These are phyloP conservation scores for Thinopyrum elongatum DNA, from an alignment of 176 grass and related monocot species.

Conservation along the genomic window DNA sequence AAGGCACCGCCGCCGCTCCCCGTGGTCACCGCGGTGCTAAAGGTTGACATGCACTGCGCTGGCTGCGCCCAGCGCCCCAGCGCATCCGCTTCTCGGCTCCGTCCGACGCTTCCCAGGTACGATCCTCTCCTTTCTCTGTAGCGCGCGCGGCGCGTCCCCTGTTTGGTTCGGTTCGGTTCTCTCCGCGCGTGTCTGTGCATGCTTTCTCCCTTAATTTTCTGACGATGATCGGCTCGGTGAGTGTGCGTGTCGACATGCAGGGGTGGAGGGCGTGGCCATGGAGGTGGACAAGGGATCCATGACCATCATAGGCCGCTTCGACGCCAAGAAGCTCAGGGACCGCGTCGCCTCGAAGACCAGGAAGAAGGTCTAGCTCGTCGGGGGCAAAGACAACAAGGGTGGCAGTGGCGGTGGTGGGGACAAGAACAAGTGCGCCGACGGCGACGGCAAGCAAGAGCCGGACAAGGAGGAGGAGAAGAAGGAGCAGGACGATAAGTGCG, in stretches of 20 bases:
- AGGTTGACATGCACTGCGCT: constrained; percentile 60
- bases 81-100: constrained; percentile 42
- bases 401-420: neutral
- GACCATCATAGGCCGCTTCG: neutral
- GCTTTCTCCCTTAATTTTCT: too few species aligned
- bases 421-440: neutral
- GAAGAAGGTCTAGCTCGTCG: constrained; percentile 69
- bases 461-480: neutral
- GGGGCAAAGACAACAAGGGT: neutral
- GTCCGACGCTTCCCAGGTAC: constrained; percentile 54
- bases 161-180: too few species aligned
- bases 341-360: constrained; percentile 57
- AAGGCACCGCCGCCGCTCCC: constrained; percentile 10
- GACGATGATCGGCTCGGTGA: too few species aligned
- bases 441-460: constrained; percentile 15
- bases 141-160: too few species aligned
- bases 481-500: neutral
- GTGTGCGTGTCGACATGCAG: neutral
- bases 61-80: neutral
- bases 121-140: neutral
- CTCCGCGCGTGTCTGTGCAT: too few species aligned
- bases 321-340: constrained; percentile 55
- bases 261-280: neutral
- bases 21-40: constrained; percentile 51
- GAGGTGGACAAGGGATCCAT: neutral